Base-by-base conservation (phyloP, 2,329 filamentous ascomycete species). In the Ophiostoma triangulosporum region DNA sequence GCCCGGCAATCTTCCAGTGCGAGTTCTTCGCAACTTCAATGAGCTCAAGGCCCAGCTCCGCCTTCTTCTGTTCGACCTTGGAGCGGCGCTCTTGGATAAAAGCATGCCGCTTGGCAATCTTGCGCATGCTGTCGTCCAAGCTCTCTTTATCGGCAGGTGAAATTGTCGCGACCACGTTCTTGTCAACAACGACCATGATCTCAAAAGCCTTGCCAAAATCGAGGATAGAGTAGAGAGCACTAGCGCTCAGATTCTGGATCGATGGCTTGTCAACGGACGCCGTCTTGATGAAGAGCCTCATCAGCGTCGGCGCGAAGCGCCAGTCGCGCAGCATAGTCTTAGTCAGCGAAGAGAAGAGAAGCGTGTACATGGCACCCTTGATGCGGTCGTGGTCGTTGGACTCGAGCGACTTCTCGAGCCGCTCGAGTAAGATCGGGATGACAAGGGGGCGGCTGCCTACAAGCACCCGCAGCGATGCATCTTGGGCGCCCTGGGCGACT, bases 1-100 rank as follows among this genome's bases (percentile, higher is more conserved):
- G 78, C 50, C 83, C 88, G 6, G 91, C 91, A 61, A 95, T 90
- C 72, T 95, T 97, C 93, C 93, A 98, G 64, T 98, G 94, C 0
- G 89, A 88, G 3, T 79, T 79, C 61, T 81, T 83, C 1, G 88
- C 86, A 56, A 84, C 71, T 56, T 85, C 79, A 4, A 90, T 84
- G 31, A 98, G 74, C 64, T 97, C 89, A 53, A 88, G 72, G 0
- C 90, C 87, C 26, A 98, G 71, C 3, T 80, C 77, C 0, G 82
- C 74, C 70, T 98, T 98, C 70, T 86, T 89, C 52, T 76, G 74
- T 66, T 98, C 93, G 4, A 97, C 89, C 56, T 79, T 78, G 51
- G 73, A 74, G 55, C 90, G 79, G 54, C 91, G 86, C 58, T 82
- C 80, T 54, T 84, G 70, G 59, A 98, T 88, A 59, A 83, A 84